Base-by-base conservation (phyloP, 2,329 filamentous ascomycete species). In the Eutypella sp. region DNA sequence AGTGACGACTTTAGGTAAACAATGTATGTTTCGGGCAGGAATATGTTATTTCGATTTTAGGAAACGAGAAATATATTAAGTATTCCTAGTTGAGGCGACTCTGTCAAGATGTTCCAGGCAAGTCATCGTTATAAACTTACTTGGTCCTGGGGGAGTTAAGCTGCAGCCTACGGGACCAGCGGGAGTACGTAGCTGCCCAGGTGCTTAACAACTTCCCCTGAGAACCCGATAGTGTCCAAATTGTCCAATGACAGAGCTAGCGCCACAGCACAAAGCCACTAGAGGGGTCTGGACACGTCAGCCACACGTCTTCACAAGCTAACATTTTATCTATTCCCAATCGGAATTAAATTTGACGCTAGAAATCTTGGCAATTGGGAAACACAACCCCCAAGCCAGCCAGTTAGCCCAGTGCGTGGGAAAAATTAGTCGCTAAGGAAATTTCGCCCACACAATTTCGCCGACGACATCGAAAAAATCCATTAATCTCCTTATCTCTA, bases 391-490 rank as follows among this genome's bases (percentile, higher is more conserved):
- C 19, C 6, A 23, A n/a, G n/a, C n/a, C n/a, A n/a, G n/a, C n/a
- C n/a, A n/a, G n/a, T n/a, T n/a, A n/a, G n/a, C n/a, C n/a, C n/a
- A n/a, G n/a, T n/a, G n/a, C 7, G 20, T 20, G 6, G 19, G 2
- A 39, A 16, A 33, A 15, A 7, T n/a, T n/a, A n/a, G n/a, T 39
- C 36, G 36, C 36, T 39, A 39, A 39, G 49, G 38, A 56, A n/a
- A 55, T 53, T 57, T 54, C 46, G 47, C 54, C 53, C 60, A 59
- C 59, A 62, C 57, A 61, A 60, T 60, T 62, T 62, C 51, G 54
- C 45, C 45, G 40, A 42, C 29, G 46, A 45, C 47, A 50, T 20
- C 23, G 46, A 53, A 53, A 58, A 55, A 55, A 45, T 45, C 48
- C 42, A 49, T 42, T 15, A 15, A 15, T 33, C 16, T 29, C 41